phyloP scores from a whole-genome alignment of 2,329 filamentous ascomycete species.

The Curvularia verruculosa region DNA sequence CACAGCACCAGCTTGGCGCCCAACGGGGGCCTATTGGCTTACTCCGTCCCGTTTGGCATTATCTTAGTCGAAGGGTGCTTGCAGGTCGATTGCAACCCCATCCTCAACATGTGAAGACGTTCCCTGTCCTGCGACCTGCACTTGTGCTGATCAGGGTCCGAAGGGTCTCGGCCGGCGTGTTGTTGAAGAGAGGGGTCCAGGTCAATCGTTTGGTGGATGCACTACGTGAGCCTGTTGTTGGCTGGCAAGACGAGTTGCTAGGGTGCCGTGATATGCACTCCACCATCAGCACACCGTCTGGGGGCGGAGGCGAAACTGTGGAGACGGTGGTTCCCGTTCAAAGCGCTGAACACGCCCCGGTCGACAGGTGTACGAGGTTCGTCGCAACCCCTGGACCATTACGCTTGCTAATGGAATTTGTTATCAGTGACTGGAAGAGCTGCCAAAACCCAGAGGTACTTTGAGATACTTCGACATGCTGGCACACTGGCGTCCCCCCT shows the following conservation, averaged over 20 bases:
- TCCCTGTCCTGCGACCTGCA: constrained; percentile 8
- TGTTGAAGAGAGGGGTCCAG: constrained; percentile 24
- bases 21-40: constrained; percentile 7
- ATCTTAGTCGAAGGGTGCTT: constrained; percentile 18
- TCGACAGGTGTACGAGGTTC: constrained; percentile 16
- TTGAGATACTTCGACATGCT: constrained; percentile 32
- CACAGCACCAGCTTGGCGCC: constrained; percentile 8
- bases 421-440: constrained; percentile 6
- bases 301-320: constrained; percentile 12
- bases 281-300: constrained; percentile 12
- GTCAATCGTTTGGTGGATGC: constrained; percentile 11
- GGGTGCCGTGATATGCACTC: constrained; percentile 17
- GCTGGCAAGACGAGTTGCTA: constrained; percentile 10
- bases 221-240: not conserved
- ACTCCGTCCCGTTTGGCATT: constrained; percentile 12
- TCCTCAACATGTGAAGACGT: constrained; percentile 23
- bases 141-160: constrained; percentile 26
- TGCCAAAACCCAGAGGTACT: constrained; percentile 5
- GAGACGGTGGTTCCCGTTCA: constrained; percentile 9
- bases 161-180: constrained; percentile 15
- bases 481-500: constrained; percentile 11
- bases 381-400: constrained; percentile 9
- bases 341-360: constrained; percentile 9
- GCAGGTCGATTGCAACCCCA: constrained; percentile 13
- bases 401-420: constrained; percentile 16